These are phyloP conservation scores for Corchorus olitorius DNA, from an alignment of 345 rosid genomes.

Conservation along the genomic window DNA sequence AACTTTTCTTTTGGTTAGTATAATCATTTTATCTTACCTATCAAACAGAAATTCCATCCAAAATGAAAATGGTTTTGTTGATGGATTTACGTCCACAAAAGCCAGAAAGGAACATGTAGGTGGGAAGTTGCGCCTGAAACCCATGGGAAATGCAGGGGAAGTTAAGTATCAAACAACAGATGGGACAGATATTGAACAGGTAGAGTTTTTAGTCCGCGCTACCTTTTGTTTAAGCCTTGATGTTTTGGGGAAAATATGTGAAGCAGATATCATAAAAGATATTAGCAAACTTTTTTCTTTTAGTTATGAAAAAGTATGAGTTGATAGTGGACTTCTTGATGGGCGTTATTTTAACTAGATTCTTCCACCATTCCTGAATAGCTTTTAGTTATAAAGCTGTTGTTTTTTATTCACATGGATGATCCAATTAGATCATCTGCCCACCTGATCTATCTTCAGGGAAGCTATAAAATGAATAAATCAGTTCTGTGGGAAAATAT, in stretches of 20 bases:
- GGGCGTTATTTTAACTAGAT: slow-evolving; percentile 3
- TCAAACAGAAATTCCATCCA: slow-evolving; percentile 37
- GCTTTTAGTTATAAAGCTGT: neutral
- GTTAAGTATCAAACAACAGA: slow-evolving; percentile 35
- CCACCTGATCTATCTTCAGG: slow-evolving; percentile 14
- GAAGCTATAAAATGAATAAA: slow-evolving; percentile 10
- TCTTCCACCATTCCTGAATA: slow-evolving; percentile 8
- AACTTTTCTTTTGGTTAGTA: neutral
- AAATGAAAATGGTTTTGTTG: slow-evolving; percentile 35
- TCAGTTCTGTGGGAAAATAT: neutral
- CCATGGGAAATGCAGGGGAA: slow-evolving; percentile 29
- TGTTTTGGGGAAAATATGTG: neutral
- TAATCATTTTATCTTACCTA: slow-evolving; percentile 15
- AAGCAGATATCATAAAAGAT: slow-evolving; percentile 7
- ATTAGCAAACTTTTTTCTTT: neutral
- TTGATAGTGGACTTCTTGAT: slow-evolving; percentile 13
- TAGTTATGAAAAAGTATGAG: neutral
- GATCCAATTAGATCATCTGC: slow-evolving; percentile 19
- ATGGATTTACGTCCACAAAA: slow-evolving; percentile 29
- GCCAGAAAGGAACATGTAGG: slow-evolving; percentile 38
- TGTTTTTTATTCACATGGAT: slow-evolving; percentile 19
- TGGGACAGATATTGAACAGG: slow-evolving; percentile 29
- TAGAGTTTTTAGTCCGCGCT: slow-evolving; percentile 16
- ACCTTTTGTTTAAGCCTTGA: neutral
- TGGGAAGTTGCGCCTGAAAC: slow-evolving; percentile 19